Conservation (phyloP, 129 eudicot genomes). For the Deinandra increscens region DNA sequence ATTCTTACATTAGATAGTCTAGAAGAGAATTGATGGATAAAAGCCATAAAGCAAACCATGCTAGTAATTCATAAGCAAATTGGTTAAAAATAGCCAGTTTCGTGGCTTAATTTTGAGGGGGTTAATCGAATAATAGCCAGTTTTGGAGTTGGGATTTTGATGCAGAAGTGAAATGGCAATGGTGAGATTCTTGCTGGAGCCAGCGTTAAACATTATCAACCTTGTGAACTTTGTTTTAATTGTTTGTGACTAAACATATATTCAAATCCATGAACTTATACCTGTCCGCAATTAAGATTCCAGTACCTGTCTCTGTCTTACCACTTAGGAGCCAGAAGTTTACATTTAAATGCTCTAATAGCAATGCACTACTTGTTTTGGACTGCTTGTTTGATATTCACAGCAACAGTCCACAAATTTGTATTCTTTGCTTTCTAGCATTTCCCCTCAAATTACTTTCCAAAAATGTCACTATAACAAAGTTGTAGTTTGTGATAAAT, state of each 20-base stretch:
- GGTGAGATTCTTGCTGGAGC: background rate
- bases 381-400: constrained; percentile 11
- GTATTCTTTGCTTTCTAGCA: constrained; percentile 2
- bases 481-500: background rate
- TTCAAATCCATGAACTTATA: background rate
- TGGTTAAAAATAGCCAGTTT: too few relatives aligned
- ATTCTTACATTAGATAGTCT: too few relatives aligned
- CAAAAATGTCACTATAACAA: background rate
- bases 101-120: constrained; percentile 1
- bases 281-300: background rate
- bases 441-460: background rate
- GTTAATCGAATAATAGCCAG: background rate
- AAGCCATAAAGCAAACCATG: too few relatives aligned
- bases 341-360: constrained; percentile 10
- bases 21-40: too few relatives aligned
- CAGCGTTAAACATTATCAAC: background rate
- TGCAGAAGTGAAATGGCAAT: background rate
- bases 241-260: background rate
- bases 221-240: constrained; percentile 2
- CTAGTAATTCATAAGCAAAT: too few relatives aligned
- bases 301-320: too few relatives aligned
- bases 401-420: background rate
- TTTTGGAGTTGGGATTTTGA: constrained; percentile 4
- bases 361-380: background rate
- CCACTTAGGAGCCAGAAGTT: constrained; percentile 15